phyloP scores from a whole-genome alignment of 352 stramenopile species.

The Pythium chondricola region DNA sequence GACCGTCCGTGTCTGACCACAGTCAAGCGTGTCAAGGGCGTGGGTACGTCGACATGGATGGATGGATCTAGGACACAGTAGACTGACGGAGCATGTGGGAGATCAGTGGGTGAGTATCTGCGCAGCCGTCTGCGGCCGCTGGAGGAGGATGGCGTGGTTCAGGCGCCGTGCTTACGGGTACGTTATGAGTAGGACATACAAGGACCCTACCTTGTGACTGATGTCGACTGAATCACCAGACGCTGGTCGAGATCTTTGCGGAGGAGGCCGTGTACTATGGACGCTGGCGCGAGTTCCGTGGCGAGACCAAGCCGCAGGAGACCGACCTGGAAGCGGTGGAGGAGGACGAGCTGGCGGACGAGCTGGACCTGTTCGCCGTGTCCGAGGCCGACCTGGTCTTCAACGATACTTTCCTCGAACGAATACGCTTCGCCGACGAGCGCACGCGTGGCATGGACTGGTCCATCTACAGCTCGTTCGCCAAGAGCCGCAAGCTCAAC shows the following conservation, averaged over 20 bases:
- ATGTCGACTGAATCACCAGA: conserved; percentile 27
- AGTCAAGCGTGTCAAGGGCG: conserved; percentile 45
- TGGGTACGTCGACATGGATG: conserved; percentile 47
- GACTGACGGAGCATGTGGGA: no score
- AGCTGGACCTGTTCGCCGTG: conserved; percentile 80
- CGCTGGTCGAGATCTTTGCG: conserved; percentile 65
- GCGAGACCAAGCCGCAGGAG: conserved; percentile 72
- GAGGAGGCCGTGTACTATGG: conserved; percentile 80
- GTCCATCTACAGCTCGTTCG: conserved; percentile 77
- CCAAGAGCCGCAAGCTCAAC: conserved; percentile 70
- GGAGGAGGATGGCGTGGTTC: conserved; percentile 34
- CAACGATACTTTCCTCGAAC: conserved; percentile 70
- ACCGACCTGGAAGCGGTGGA: conserved; percentile 76
- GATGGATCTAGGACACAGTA: no score
- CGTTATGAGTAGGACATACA: conserved; percentile 1
- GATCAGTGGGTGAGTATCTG: conserved; percentile 56
- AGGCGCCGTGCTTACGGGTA: conserved; percentile 43
- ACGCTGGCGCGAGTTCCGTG: conserved; percentile 78
- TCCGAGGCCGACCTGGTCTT: conserved; percentile 73
- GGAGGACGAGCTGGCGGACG: conserved; percentile 75
- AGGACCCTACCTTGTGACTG: neutral
- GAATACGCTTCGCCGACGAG: conserved; percentile 81
- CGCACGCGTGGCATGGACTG: conserved; percentile 79
- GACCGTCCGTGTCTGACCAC: conserved; percentile 47
- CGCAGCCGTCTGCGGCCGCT: conserved; percentile 29